Conservation (phyloP, 1,139 yeast genomes). For the Blastobotrys malaysiensis region DNA sequence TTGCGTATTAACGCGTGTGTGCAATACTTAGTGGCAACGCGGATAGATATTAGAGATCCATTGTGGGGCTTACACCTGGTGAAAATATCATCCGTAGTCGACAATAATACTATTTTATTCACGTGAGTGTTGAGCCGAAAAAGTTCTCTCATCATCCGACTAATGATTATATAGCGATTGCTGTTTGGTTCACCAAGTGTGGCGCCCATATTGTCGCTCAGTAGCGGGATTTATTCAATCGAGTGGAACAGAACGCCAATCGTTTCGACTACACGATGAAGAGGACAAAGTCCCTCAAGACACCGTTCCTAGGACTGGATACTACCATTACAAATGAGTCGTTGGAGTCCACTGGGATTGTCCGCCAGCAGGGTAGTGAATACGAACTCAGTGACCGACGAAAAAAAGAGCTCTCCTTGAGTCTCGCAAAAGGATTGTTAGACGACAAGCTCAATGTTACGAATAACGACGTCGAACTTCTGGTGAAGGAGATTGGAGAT, state of each 20-base stretch:
- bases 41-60: neutral
- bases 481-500: slow-evolving; percentile 5
- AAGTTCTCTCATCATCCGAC: neutral
- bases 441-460: slow-evolving; percentile 7
- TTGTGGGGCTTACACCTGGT: neutral
- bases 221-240: neutral
- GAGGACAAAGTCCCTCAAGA: neutral
- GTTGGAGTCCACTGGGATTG: slow-evolving; percentile 1
- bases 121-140: neutral
- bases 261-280: neutral
- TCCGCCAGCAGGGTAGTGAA: slow-evolving; percentile 1
- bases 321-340: neutral
- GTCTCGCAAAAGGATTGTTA: slow-evolving; percentile 2
- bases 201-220: neutral
- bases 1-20: neutral
- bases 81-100: neutral
- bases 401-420: slow-evolving; percentile 3
- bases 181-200: neutral
- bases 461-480: slow-evolving; percentile 3
- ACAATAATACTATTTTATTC: neutral
- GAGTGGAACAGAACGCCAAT: neutral
- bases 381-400: slow-evolving; percentile 3
- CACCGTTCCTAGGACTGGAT: slow-evolving; percentile 1
- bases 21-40: neutral
- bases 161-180: neutral